phyloP scores from a whole-genome alignment of 257 asterid genomes.

The Cynanchum wilfordii region DNA sequence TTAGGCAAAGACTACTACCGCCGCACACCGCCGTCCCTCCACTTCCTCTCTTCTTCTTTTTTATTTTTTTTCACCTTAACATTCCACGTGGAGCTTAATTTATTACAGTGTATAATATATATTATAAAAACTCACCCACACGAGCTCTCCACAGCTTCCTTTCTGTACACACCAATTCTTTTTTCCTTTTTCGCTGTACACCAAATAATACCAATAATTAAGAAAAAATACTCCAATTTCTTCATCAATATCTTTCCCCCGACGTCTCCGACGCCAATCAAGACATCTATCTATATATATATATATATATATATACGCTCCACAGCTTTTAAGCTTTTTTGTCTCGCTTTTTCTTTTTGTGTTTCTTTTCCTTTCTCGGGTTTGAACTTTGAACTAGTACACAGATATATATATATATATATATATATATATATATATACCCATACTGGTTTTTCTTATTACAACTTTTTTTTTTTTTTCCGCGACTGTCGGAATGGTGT shows the following conservation, averaged over 20 bases:
- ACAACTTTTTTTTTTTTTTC: not conserved
- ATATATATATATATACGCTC: not conserved
- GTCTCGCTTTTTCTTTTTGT: not conserved
- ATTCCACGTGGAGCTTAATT: not conserved
- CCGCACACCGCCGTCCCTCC: not conserved
- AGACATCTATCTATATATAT: not conserved
- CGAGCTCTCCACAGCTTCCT: conserved; percentile 9
- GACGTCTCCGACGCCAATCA: not conserved
- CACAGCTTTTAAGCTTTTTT: not conserved
- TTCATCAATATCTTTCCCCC: not conserved
- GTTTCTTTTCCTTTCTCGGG: not conserved
- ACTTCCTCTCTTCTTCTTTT: not conserved
- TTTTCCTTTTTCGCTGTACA: not conserved
- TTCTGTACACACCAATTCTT: not conserved
- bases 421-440: too few relatives aligned
- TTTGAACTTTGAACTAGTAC: not conserved
- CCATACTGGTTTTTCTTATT: not conserved
- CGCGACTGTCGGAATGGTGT: not conserved
- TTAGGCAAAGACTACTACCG: too few relatives aligned
- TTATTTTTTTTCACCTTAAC: not conserved
- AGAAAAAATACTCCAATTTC: not conserved
- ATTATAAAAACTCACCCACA: not conserved
- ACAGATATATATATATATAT: not conserved
- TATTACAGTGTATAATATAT: too few relatives aligned
- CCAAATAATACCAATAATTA: not conserved